A percentile compares a stretch with the other conserved stretches of the same genome.
These are phyloP conservation scores for Penicillium lividum DNA, from an alignment of 495 filamentous ascomycete species.

Conservation along the genomic window DNA sequence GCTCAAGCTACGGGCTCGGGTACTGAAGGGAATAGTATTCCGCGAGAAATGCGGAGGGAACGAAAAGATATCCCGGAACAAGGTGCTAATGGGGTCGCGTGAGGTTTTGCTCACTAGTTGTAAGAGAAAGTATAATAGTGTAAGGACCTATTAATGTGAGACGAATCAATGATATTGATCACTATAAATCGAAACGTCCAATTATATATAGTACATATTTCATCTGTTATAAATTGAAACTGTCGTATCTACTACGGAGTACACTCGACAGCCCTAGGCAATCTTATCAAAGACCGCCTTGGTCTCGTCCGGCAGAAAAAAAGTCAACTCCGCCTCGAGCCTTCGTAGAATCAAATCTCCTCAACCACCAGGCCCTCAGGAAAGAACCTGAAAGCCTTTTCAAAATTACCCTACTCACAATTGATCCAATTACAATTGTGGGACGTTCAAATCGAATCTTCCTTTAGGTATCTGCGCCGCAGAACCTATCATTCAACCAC, in stretches of 20 bases:
- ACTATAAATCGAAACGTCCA: not conserved
- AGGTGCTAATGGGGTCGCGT: constrained; percentile 5
- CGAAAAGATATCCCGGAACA: constrained; percentile 13
- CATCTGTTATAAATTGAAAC: not conserved
- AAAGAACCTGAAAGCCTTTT: not conserved
- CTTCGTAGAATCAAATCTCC: not conserved
- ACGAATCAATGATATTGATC: constrained; percentile 15
- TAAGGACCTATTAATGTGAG: constrained; percentile 16
- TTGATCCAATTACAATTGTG: not conserved
- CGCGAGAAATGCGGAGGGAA: constrained; percentile 20
- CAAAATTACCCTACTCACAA: not conserved
- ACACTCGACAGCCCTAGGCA: not conserved
- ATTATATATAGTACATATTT: not conserved
- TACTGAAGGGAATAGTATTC: constrained; percentile 14
- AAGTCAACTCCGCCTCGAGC: constrained; percentile 11
- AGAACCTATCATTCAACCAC: not conserved
- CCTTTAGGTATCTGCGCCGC: not conserved
- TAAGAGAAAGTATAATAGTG: not conserved
- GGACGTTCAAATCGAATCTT: not conserved
- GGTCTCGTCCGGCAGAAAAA: constrained; percentile 14
- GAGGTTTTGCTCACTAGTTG: not conserved
- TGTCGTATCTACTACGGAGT: not conserved
- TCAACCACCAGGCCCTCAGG: not conserved
- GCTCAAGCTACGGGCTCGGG: constrained; percentile 20
- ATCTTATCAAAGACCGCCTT: constrained; percentile 16